These are phyloP conservation scores for Saccharomyces mikatae DNA, from an alignment of 805 yeast genomes.

Conservation along the genomic window DNA sequence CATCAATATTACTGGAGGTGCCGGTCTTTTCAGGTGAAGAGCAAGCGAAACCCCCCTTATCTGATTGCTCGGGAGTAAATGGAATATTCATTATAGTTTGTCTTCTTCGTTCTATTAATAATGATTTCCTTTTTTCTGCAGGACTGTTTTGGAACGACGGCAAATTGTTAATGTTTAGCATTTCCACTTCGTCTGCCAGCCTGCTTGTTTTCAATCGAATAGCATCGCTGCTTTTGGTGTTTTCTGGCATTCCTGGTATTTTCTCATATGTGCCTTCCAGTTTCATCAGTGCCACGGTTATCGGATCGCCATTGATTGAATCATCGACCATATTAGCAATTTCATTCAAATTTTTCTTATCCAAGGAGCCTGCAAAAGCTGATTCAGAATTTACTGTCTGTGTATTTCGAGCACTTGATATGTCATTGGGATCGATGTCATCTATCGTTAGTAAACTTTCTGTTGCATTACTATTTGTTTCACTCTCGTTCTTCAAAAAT, in stretches of 20 bases:
- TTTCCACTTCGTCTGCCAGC: constrained; percentile 11
- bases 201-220: background rate
- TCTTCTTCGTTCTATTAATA: constrained; percentile 33
- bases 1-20: background rate
- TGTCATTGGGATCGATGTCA: background rate
- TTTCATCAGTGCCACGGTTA: constrained; percentile 64
- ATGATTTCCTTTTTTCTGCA: constrained; percentile 23
- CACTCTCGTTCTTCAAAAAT: constrained; percentile 16
- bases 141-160: constrained; percentile 11
- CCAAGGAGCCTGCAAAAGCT: background rate
- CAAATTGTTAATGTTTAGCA: constrained; percentile 10
- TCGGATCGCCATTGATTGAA: constrained; percentile 56
- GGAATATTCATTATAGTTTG: constrained; percentile 32
- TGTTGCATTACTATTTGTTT: constrained; percentile 8
- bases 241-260: constrained; percentile 1
- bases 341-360: constrained; percentile 29
- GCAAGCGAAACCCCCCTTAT: constrained; percentile 10
- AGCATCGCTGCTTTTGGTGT: background rate
- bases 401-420: background rate
- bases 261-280: constrained; percentile 56
- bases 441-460: constrained; percentile 3
- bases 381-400: background rate
- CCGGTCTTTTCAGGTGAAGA: background rate
- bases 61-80: constrained; percentile 22
- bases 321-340: constrained; percentile 84